phyloP scores from a whole-genome alignment of 768 basidiomycete species.

The Clavulina sp. region DNA sequence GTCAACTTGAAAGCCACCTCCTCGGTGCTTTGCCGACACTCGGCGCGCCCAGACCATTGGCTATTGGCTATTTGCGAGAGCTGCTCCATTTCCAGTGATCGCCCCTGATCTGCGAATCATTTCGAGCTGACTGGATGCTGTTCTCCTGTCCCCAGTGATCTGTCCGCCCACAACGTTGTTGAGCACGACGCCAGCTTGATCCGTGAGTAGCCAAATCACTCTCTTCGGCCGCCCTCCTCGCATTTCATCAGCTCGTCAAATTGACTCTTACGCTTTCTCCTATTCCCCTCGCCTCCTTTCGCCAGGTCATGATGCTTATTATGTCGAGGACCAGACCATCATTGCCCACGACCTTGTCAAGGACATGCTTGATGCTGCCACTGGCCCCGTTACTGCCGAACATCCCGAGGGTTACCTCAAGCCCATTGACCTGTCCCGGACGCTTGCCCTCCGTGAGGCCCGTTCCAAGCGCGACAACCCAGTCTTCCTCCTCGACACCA shows the following conservation, averaged over 20 bases:
- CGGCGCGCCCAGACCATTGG: too few relatives aligned
- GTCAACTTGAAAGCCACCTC: too few relatives aligned
- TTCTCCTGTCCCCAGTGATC: background rate
- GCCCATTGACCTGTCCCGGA: constrained; percentile 36
- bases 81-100: too few relatives aligned
- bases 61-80: too few relatives aligned
- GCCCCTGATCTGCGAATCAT: too few relatives aligned
- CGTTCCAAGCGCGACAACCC: constrained; percentile 37
- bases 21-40: too few relatives aligned
- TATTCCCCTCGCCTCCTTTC: background rate
- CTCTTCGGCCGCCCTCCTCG: background rate
- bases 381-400: constrained; percentile 32
- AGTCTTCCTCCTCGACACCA: constrained; percentile 28
- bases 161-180: constrained; percentile 8
- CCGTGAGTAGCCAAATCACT: constrained; percentile 8
- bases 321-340: constrained; percentile 35
- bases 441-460: constrained; percentile 40
- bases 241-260: background rate
- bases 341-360: constrained; percentile 34
- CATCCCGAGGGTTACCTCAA: constrained; percentile 37
- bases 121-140: too few relatives aligned
- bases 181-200: constrained; percentile 13
- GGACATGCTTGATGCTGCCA: constrained; percentile 8
- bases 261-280: background rate
- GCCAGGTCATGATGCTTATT: constrained; percentile 35